Evolutionary conservation across 192 early-diverging fungal species (phyloP), one percentile per base, ranked within the genome.

Genomic region (Neocallimastix lanati): DNA sequence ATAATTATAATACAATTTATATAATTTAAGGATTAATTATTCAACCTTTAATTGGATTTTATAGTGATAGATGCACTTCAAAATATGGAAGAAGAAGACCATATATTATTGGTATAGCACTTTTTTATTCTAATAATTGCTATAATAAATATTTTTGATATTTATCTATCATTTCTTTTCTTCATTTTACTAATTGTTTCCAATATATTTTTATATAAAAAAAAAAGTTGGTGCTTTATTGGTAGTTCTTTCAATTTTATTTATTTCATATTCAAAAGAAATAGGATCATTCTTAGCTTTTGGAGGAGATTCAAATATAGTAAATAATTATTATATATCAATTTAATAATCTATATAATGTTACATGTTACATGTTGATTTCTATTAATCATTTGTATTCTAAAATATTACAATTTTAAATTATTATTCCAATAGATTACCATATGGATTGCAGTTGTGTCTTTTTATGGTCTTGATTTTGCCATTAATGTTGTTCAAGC

Each of bases 391-490:
- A 33, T 33, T 6, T 33, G 11, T 33, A 6, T 33, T 33, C 30
- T 33, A 33, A 33, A 6, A 33, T 11, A n/a, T n/a, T n/a, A n/a
- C n/a, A n/a, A n/a, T n/a, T n/a, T n/a, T n/a, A n/a, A n/a, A n/a
- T n/a, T n/a, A n/a, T n/a, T n/a, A n/a, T n/a, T n/a, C n/a, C n/a
- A n/a, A 29, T 21, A 29, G 28, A 58, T 29, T 29, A 30, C 29
- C 2, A 58, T 29, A 9, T 82, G 86, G 35, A 83, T 93, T 29
- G 95, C 94, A n/a, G 93, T 98, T 7, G 18, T 88, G 12, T 90
- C 90, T 14, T 97, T 98, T 81, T 98, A 96, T 80, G 83, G 90
- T n/a, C 82, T 98, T 28, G 97, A 98, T 84, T 97, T 98, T 85
- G 91, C 94, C 0, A 88, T 98, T 79, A 98, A 98, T 83, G 91